Percentiles rank a stretch among this genome's conserved stretches.
These are phyloP conservation scores for Orbilia javanica DNA, from an alignment of 2,329 filamentous ascomycete genomes.

Conservation along the genomic window DNA sequence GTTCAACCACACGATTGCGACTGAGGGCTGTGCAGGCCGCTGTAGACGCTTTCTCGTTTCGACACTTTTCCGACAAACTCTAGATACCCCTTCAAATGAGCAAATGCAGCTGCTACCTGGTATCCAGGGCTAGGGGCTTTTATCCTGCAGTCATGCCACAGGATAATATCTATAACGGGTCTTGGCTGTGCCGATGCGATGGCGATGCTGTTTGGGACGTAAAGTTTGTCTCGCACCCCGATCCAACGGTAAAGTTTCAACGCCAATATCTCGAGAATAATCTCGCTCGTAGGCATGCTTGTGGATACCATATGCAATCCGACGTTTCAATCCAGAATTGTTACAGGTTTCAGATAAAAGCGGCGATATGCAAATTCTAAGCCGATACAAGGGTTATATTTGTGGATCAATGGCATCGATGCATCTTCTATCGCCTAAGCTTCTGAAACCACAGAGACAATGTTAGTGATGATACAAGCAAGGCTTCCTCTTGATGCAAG, in stretches of 20 bases:
- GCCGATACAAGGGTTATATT: conserved; percentile 44
- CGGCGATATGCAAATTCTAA: conserved; percentile 16
- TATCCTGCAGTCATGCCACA: conserved; percentile 41
- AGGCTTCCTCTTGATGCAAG: conserved; percentile 36
- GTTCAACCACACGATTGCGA: neutral
- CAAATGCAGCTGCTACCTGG: neutral
- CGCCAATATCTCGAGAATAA: conserved; percentile 30
- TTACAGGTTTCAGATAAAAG: conserved; percentile 12
- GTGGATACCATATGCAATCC: conserved; percentile 25
- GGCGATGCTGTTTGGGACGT: neutral
- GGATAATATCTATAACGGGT: neutral
- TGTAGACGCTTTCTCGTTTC: conserved; percentile 37
- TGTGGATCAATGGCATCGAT: no score
- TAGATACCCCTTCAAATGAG: conserved; percentile 34
- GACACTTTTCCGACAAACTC: neutral
- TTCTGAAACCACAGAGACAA: conserved; percentile 44
- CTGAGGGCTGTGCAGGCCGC: conserved; percentile 38
- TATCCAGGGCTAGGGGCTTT: neutral
- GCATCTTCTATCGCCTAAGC: conserved; percentile 33
- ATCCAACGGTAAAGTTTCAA: no score
- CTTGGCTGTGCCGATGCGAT: conserved; percentile 5
- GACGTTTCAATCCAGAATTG: conserved; percentile 5
- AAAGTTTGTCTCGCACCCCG: no score
- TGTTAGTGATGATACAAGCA: conserved; percentile 23
- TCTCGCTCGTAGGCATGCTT: conserved; percentile 15